Conservation (phyloP, 1,284 basidiomycete species). For the Heliocybe sulcata region DNA sequence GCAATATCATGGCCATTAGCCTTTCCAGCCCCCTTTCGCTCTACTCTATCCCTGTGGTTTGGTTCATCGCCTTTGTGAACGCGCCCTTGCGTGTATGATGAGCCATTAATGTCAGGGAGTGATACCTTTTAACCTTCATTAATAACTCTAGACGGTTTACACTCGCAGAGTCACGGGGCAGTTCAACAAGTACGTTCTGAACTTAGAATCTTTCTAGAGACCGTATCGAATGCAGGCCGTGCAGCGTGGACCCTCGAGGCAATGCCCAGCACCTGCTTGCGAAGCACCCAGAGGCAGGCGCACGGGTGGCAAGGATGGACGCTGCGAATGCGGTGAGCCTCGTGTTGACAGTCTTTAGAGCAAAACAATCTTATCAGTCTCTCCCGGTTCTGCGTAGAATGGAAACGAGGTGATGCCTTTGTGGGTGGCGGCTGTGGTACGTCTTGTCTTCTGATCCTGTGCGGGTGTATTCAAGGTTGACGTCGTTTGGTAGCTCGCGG, state of each 20-base stretch:
- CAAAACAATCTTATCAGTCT: neutral
- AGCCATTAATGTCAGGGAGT: neutral
- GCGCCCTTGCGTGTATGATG: neutral
- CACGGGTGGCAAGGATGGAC: too few relatives aligned
- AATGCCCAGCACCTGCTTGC: neutral
- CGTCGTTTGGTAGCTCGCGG: neutral
- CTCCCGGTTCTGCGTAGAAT: too few relatives aligned
- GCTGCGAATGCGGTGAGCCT: too few relatives aligned
- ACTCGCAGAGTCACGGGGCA: neutral
- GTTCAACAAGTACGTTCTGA: neutral
- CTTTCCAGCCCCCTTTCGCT: constrained; percentile 10
- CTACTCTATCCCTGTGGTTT: constrained; percentile 13
- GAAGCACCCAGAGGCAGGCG: neutral
- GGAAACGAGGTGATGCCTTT: constrained; percentile 1
- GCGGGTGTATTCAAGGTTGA: neutral
- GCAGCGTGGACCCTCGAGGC: neutral
- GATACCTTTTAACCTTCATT: too few relatives aligned
- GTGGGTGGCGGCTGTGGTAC: constrained; percentile 14
- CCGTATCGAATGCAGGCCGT: neutral
- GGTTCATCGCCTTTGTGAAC: constrained; percentile 6
- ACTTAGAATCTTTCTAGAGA: too few relatives aligned
- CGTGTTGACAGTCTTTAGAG: too few relatives aligned
- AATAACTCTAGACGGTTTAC: neutral
- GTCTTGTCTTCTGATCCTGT: neutral
- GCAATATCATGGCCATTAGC: constrained; percentile 5